These are phyloP conservation scores for Cadophora luteo-olivacea DNA, from an alignment of 2,329 filamentous ascomycete species.

Conservation along the genomic window DNA sequence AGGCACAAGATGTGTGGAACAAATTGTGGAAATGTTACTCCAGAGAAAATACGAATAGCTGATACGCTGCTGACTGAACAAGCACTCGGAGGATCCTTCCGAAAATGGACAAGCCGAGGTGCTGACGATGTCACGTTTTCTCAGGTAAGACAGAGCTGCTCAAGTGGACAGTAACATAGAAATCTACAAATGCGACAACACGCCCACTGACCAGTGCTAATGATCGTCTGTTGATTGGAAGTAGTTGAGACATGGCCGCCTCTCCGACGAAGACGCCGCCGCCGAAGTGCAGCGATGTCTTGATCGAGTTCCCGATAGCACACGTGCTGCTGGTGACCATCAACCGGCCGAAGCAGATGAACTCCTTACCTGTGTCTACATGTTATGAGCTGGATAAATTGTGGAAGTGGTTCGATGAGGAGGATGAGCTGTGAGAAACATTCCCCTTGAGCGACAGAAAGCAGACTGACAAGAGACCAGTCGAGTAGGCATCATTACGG, in stretches of 20 bases:
- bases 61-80: neutral
- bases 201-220: neutral
- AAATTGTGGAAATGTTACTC: neutral
- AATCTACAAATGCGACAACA: neutral
- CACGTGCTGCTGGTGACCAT: constrained; percentile 59
- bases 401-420: constrained; percentile 60
- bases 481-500: constrained; percentile 57
- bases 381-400: constrained; percentile 57
- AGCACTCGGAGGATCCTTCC: neutral
- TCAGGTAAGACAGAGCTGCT: constrained; percentile 5
- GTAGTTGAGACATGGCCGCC: neutral
- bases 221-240: neutral
- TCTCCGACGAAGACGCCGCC: constrained; percentile 26
- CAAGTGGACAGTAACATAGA: neutral
- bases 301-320: constrained; percentile 53
- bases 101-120: neutral
- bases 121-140: constrained; percentile 9
- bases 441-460: neutral
- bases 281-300: constrained; percentile 33
- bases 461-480: constrained; percentile 1
- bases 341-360: constrained; percentile 56
- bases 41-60: neutral
- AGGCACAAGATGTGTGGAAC: neutral
- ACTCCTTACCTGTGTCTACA: constrained; percentile 51
- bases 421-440: constrained; percentile 48